Conservation (phyloP, 371 early-diverging fungal species). For the Actinomortierella ambigua region DNA sequence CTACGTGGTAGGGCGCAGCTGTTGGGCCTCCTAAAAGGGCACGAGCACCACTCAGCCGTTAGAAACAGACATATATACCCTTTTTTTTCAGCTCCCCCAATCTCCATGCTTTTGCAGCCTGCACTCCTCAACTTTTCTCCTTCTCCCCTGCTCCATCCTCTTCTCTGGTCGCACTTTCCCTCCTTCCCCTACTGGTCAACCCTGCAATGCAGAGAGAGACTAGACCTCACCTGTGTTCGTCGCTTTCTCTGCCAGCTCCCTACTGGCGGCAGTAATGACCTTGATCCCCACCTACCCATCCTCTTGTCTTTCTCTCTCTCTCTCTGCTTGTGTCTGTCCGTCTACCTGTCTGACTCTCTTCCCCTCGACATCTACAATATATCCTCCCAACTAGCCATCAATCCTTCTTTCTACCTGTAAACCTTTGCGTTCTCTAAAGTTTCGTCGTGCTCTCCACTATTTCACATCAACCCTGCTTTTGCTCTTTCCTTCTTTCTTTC, state of each 20-base stretch:
- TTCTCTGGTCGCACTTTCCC: too few species aligned
- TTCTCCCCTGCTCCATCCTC: not conserved
- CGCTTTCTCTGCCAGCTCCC: not conserved
- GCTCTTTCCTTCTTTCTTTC: not conserved
- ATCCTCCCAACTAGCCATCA: not conserved
- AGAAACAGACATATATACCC: too few species aligned
- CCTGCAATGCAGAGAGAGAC: not conserved
- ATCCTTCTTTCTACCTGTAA: too few species aligned
- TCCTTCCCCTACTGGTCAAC: not conserved
- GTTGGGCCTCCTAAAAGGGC: too few species aligned
- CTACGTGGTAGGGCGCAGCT: too few species aligned
- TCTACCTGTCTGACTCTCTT: too few species aligned
- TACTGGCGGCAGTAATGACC: not conserved
- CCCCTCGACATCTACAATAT: not conserved
- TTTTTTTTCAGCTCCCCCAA: too few species aligned
- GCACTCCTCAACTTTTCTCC: too few species aligned
- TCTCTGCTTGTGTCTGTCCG: not conserved
- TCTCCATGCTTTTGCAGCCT: too few species aligned
- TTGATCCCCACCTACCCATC: not conserved
- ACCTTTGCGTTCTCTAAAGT: too few species aligned
- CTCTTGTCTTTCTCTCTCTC: not conserved
- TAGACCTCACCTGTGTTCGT: not conserved
- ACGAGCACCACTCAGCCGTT: too few species aligned
- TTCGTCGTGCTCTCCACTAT: not conserved
- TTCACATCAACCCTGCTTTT: not conserved